Evolutionary conservation across 106 monocot genomes (phyloP).

Genomic region (Dioscorea dumetorum): DNA sequence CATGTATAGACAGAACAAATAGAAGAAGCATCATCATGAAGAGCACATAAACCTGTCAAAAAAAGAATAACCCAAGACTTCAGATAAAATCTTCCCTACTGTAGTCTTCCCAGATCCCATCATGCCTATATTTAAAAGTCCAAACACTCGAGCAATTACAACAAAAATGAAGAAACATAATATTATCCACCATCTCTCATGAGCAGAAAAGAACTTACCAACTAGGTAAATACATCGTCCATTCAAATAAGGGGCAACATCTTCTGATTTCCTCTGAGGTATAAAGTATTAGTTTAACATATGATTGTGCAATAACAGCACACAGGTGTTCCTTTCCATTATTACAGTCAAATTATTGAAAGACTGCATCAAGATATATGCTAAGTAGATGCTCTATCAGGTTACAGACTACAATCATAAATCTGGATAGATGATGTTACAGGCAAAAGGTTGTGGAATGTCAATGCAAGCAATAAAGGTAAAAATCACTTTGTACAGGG

Average conservation of each 20-base stretch:
- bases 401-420: neutral
- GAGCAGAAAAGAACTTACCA: neutral
- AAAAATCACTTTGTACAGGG: too few relatives aligned
- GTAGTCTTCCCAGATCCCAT: slow-evolving; percentile 98
- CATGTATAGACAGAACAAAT: too few relatives aligned
- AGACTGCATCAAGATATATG: too few relatives aligned
- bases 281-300: too few relatives aligned
- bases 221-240: neutral
- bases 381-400: too few relatives aligned
- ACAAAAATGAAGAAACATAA: neutral
- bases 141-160: neutral
- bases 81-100: slow-evolving; percentile 76
- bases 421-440: neutral
- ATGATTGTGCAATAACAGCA: too few relatives aligned
- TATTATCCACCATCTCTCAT: neutral
- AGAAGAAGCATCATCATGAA: too few relatives aligned
- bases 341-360: too few relatives aligned
- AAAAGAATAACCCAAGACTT: slow-evolving; percentile 90
- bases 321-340: too few relatives aligned
- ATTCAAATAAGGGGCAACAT: neutral
- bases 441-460: too few relatives aligned
- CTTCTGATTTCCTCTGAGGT: slow-evolving; percentile 3
- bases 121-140: slow-evolving; percentile 55
- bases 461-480: too few relatives aligned
- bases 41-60: slow-evolving; percentile 66